Base-by-base conservation (phyloP, 352 stramenopile species). In the Phytophthora idaei region DNA sequence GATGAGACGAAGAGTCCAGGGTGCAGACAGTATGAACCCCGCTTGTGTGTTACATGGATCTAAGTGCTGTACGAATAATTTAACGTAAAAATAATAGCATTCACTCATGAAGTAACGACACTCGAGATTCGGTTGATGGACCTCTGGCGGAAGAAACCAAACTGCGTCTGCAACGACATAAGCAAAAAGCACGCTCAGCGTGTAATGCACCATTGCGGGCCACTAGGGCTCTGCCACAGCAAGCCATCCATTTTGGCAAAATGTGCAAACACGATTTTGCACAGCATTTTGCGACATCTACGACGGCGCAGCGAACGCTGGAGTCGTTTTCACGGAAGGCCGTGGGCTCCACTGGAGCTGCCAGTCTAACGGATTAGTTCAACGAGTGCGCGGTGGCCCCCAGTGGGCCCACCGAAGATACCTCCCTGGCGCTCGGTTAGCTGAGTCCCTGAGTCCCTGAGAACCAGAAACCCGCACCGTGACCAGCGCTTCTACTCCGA, bases 1-100 rank as follows among this genome's bases (percentile, higher is more conserved):
- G 51, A 44, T 15, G 17, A 37, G 51, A 48, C 14, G 48, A 60
- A 56, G 47, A 58, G 45, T 21, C 11, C 3, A 52, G 39, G 59
- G 25, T 47, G 44, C 17, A 44, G 32, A n/a, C 5, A 44, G 50
- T 50, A 56, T 61, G 60, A 69, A 48, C 46, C 29, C 36, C 31
- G 12, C 34, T 50, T 53, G 46, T 46, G 44, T 46, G 44, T 62
- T 61, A 42, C 39, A 49, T 67, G 57, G 57, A 54, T 61, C 47
- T 10, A 48, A 41, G 37, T 63, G 50, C 36, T 39, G 64, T 73
- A 47, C 3, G 2, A 63, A 63, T 71, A 67, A 71, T 11, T 69
- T 69, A 69, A 69, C 47, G 37, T 59, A 58, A 52, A 68, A 46
- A 50, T 14, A 45, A 7, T 42, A 37, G 9, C 25, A 41, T 58